Conservation (phyloP, 2,329 filamentous ascomycete species). For the Diaporthe nobilis region DNA sequence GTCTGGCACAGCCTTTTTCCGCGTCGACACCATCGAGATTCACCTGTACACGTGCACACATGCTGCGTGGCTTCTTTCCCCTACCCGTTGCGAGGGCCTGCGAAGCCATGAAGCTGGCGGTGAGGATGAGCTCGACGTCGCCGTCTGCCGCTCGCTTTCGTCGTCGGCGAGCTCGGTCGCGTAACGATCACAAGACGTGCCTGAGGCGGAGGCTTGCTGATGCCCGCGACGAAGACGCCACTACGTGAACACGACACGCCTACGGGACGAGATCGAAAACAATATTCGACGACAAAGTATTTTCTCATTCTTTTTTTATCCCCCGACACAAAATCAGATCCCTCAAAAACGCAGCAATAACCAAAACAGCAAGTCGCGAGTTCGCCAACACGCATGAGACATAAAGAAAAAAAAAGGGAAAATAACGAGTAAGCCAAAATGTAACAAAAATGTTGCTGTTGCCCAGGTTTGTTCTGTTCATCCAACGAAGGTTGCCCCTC, state of each 20-base stretch:
- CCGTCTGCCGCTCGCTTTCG: neutral
- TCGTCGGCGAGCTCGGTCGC: neutral
- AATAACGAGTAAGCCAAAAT: neutral
- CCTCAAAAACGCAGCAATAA: neutral
- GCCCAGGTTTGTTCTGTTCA: conserved; percentile 36
- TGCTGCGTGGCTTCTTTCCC: neutral
- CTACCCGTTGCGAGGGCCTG: neutral
- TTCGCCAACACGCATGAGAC: neutral
- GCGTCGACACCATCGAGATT: neutral
- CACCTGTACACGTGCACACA: neutral
- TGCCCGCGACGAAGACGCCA: neutral
- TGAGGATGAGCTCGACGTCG: neutral
- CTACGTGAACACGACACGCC: neutral
- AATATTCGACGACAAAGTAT: neutral
- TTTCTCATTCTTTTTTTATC: conserved; percentile 4
- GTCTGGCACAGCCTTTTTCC: neutral
- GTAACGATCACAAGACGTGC: neutral
- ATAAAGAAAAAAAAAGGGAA: neutral
- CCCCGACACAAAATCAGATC: neutral
- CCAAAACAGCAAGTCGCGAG: neutral
- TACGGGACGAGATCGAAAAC: no score
- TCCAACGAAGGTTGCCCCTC: conserved; percentile 41
- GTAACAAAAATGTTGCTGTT: conserved; percentile 18
- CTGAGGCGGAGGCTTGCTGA: no score
- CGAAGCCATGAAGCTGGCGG: no score